Evolutionary conservation across 2,329 filamentous ascomycete genomes (phyloP).

Genomic region (Apiospora hydei): DNA sequence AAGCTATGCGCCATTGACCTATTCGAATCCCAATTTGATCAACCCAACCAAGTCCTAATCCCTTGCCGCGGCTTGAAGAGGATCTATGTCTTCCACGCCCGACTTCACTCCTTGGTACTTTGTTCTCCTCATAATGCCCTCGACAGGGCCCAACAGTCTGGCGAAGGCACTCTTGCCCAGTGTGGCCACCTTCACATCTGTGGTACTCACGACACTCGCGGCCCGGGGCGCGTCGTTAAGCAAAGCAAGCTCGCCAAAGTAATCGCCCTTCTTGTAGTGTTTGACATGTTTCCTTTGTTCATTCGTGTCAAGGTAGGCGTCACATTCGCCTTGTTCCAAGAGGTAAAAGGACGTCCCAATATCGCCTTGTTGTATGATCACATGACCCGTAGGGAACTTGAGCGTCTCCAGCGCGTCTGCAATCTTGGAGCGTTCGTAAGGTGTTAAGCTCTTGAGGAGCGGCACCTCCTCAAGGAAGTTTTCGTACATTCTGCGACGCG

Average conservation of each 20-base stretch:
- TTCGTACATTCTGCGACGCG: slow-evolving; percentile 95
- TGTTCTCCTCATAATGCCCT: slow-evolving; percentile 90
- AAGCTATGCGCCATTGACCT: slow-evolving; percentile 18
- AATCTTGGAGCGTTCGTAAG: slow-evolving; percentile 96
- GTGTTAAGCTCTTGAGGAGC: slow-evolving; percentile 80
- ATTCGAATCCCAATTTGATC: slow-evolving; percentile 17
- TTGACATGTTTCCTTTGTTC: slow-evolving; percentile 75
- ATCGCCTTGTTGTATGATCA: slow-evolving; percentile 91
- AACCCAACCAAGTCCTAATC: slow-evolving; percentile 12
- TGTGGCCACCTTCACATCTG: slow-evolving; percentile 90
- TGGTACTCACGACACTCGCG: slow-evolving; percentile 83
- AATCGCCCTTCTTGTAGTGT: slow-evolving; percentile 89
- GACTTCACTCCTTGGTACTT: slow-evolving; percentile 66
- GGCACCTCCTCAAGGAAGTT: slow-evolving; percentile 95
- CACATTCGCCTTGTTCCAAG: slow-evolving; percentile 85
- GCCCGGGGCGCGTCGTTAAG: slow-evolving; percentile 93
- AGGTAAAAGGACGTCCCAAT: slow-evolving; percentile 92
- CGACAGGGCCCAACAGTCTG: slow-evolving; percentile 87
- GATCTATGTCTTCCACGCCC: slow-evolving; percentile 72
- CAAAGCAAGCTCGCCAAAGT: slow-evolving; percentile 94
- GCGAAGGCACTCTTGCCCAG: slow-evolving; percentile 96
- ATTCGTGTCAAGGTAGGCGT: slow-evolving; percentile 72
- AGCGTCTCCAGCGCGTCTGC: slow-evolving; percentile 93
- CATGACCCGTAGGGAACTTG: slow-evolving; percentile 80
- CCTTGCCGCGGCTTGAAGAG: slow-evolving; percentile 54